Evolutionary conservation across 1,139 yeast species (phyloP), one percentile per base, ranked within the genome.

Genomic region (Lodderomyces oxycetoniae): DNA sequence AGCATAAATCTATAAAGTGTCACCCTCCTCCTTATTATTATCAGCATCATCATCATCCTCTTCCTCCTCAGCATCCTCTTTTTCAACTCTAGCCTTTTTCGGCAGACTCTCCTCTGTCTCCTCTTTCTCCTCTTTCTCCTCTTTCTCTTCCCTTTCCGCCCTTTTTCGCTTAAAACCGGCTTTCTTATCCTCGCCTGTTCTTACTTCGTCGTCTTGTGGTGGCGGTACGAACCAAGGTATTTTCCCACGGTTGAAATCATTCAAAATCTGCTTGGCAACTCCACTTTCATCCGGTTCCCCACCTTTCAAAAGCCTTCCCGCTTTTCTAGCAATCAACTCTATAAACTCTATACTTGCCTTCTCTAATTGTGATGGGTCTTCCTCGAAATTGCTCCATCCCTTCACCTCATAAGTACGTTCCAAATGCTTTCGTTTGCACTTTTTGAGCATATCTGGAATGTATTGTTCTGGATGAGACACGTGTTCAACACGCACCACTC

Each of bases 221-320:
- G 98, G 97, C 23, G 93, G 79, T 22, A 87, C 87, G 57, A 91
- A 91, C 98, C 98, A 91, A 16, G 98, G 98, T 38, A 91, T 88
- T 55, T 88, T 87, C 41, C 98, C 98, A 60, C 98, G 77, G 63
- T 87, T 91, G 67, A 91, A 91, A 58, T 91, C 98, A 50, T 86
- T 88, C 55, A 91, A 73, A 22, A 91, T 81, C 54, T 83, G 82
- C 58, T 88, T 91, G 33, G 98, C 80, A 38, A 91, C 89, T 49
- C 96, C 94, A 46, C 81, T 71, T 61, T 89, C 96, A 60, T 91
- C 97, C 1, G 97, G 95, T 62, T 91, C 98, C 47, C 97, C 98
- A 41, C 98, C 98, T 62, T 91, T 91, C 49, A 91, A 67, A 46
- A 91, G 71, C 57, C 95, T 78, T 43, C 98, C 98, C 37, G 78